phyloP scores from a whole-genome alignment of 2,329 filamentous ascomycete species.

The Hypoxylon sp. region DNA sequence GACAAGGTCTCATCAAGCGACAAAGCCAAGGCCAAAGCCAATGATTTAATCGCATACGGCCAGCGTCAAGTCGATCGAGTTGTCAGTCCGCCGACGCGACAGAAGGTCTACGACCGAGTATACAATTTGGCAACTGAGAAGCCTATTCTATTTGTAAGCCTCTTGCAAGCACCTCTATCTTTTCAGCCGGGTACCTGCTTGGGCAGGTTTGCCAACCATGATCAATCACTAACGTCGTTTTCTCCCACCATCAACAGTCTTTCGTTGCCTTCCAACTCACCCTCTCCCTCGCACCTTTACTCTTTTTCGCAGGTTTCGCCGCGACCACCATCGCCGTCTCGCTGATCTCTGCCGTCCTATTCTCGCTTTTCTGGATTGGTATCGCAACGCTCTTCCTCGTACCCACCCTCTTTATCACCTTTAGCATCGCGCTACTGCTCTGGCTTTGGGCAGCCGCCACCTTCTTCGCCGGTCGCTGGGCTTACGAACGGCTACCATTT shows the following conservation, averaged over 20 bases:
- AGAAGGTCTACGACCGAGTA: conserved; percentile 67
- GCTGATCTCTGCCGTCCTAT: conserved; percentile 72
- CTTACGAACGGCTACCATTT: conserved; percentile 56
- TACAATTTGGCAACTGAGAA: conserved; percentile 72
- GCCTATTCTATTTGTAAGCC: conserved; percentile 77
- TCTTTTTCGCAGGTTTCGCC: conserved; percentile 78
- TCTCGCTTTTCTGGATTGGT: conserved; percentile 77
- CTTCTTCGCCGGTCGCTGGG: conserved; percentile 66
- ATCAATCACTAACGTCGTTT: conserved; percentile 23
- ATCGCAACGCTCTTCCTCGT: conserved; percentile 77
- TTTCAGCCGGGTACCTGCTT: conserved; percentile 8
- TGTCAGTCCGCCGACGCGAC: conserved; percentile 73
- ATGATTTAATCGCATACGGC: conserved; percentile 58
- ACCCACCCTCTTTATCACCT: conserved; percentile 77
- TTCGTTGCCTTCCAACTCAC: conserved; percentile 76
- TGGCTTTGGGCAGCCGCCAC: conserved; percentile 77
- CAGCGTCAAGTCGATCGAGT: conserved; percentile 64
- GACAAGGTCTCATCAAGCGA: conserved; percentile 48
- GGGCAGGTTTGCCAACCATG: background rate
- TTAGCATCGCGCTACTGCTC: conserved; percentile 71
- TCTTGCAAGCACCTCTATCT: background rate
- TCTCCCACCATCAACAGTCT: conserved; percentile 62
- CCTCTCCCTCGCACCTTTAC: conserved; percentile 76
- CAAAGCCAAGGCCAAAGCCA: conserved; percentile 55
- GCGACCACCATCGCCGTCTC: conserved; percentile 74